Percentiles rank a stretch among this genome's conserved stretches.
phyloP scores from a whole-genome alignment of 345 rosid genomes.

The Acer campestre region DNA sequence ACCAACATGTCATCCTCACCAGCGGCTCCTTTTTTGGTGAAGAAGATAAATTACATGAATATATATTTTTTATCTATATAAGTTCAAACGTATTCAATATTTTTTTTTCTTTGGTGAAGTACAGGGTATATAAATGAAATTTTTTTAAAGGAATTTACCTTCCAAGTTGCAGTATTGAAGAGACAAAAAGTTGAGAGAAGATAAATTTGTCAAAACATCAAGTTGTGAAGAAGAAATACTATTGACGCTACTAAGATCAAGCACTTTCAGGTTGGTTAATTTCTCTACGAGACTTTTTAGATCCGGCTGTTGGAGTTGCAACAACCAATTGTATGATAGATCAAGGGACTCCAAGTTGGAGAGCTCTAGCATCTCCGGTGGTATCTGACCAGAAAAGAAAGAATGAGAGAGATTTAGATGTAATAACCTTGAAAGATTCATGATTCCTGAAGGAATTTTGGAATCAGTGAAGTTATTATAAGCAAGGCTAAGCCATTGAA shows the following conservation, averaged over 20 bases:
- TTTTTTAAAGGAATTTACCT: constrained; percentile 13
- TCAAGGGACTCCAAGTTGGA: constrained; percentile 10
- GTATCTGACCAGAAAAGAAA: constrained; percentile 15
- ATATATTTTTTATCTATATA: no score
- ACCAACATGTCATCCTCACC: no score
- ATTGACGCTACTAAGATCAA: constrained; percentile 11
- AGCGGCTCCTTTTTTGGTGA: no score
- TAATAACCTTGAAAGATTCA: constrained; percentile 3
- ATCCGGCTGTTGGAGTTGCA: background rate
- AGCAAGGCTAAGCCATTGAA: constrained; percentile 19
- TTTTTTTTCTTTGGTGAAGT: background rate
- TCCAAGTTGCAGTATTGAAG: background rate
- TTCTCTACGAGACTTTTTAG: background rate
- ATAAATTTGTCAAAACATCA: background rate
- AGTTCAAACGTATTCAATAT: background rate
- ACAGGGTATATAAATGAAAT: background rate
- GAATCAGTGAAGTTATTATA: constrained; percentile 15
- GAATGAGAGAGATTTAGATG: constrained; percentile 19
- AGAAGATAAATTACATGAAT: constrained; percentile 15
- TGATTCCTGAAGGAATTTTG: constrained; percentile 14
- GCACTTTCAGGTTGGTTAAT: constrained; percentile 18
- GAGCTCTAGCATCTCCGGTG: constrained; percentile 2
- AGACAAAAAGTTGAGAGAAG: constrained; percentile 13
- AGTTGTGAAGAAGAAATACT: background rate
- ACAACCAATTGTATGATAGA: background rate